A percentile compares a stretch with the other conserved stretches of the same genome.
Conservation (phyloP, 306 rosid species). For the Sindora glabra region DNA sequence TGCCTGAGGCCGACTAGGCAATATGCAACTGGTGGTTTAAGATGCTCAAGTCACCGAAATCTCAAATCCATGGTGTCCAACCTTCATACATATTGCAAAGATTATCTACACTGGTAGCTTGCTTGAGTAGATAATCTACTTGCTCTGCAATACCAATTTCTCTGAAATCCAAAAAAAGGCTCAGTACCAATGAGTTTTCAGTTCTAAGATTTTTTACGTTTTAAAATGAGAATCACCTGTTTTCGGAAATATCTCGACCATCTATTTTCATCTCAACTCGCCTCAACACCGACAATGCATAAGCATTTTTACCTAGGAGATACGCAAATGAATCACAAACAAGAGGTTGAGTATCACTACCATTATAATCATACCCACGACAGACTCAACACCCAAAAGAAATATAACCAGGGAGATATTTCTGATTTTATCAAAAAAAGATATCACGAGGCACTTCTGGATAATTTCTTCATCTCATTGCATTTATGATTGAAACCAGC, state of each 20-base stretch:
- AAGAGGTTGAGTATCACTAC: conserved; percentile 10
- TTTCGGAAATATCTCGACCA: conserved; percentile 65
- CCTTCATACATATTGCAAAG: conserved; percentile 99
- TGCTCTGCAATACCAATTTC: conserved; percentile 66
- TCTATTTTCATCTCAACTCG: conserved; percentile 87
- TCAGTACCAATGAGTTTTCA: conserved; percentile 9
- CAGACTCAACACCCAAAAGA: background rate
- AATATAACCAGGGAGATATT: conserved; percentile 4
- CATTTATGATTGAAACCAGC: background rate
- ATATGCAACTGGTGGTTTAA: conserved; percentile 10
- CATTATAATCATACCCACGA: conserved; percentile 6
- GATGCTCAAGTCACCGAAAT: conserved; percentile 19
- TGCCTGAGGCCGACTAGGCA: conserved; percentile 13
- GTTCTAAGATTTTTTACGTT: conserved; percentile 12
- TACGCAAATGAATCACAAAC: conserved; percentile 8
- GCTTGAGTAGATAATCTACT: conserved; percentile 88
- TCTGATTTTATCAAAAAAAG: too few species aligned
- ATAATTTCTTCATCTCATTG: too few species aligned
- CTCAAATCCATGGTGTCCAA: conserved; percentile 99
- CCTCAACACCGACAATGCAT: conserved; percentile 73
- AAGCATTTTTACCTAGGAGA: conserved; percentile 67
- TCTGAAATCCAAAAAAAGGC: conserved; percentile 49
- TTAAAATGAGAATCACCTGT: conserved; percentile 45
- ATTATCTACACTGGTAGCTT: conserved; percentile 88
- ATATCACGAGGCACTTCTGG: too few species aligned